Evolutionary conservation across 441 rosid species (phyloP), one percentile per base, ranked within the genome.

Genomic region (Populus hybrid): DNA sequence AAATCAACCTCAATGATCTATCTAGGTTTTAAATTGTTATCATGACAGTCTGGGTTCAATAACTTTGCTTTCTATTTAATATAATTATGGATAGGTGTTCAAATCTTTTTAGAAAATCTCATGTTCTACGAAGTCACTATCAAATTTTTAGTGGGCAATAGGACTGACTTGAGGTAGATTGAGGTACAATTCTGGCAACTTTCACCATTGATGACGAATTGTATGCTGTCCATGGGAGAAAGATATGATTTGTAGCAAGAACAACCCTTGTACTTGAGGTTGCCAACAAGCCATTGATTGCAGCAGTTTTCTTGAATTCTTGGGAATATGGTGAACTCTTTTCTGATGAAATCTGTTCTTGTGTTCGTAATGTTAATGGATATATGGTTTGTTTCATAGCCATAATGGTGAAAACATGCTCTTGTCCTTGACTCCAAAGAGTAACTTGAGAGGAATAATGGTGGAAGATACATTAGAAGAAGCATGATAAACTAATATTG

Each of bases 171-270:
- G 2, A 30, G 66, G 57, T 12, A 9, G 28, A 36, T 59, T 40
- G 21, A 46, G 35, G 42, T 76, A 74, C 79, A 38, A 50, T 50
- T 50, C 30, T 63, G 78, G 81, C 79, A 78, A 80, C 72, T 35
- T 75, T 73, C 82, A 59, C 73, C 77, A 59, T 61, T 71, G 67
- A 76, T 71, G 19, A 68, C 68, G 73, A 46, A n/a, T n/a, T n/a
- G 59, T 67, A 57, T 70, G 18, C 1, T n/a, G 26, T 23, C 1
- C 12, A 9, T 28, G n/a, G 30, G 73, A 67, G 53, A 57, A 9
- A 11, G 34, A 65, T 16, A 40, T 38, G 72, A 76, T n/a, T 71
- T 46, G 64, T 18, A 77, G 71, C 76, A 23, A 36, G 64, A 64
- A 21, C 4, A 3, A 23, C 2, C 75, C 46, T 73, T 65, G 67